Evolutionary conservation across 2,329 filamentous ascomycete species (phyloP).

Genomic region (Fusarium chaquense): DNA sequence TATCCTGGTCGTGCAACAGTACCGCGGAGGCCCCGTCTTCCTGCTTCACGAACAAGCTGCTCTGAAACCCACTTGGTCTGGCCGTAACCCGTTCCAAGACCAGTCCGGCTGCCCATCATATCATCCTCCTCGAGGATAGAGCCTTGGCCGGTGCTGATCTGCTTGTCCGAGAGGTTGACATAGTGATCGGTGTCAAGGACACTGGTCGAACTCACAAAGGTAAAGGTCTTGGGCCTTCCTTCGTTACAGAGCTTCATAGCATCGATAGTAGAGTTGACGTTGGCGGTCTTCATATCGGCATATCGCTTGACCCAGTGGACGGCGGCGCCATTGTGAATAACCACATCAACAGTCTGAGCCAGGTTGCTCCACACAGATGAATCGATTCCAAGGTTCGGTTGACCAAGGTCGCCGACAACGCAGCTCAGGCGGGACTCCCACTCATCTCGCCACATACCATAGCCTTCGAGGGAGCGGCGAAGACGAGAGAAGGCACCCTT

Average conservation of each 20-base stretch:
- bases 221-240: constrained; percentile 81
- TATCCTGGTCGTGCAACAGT: constrained; percentile 87
- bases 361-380: constrained; percentile 74
- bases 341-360: constrained; percentile 73
- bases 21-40: constrained; percentile 78
- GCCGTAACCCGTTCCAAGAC: constrained; percentile 88
- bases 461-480: constrained; percentile 75
- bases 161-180: constrained; percentile 73
- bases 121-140: constrained; percentile 69
- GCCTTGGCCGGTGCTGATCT: constrained; percentile 64
- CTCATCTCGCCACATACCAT: constrained; percentile 80
- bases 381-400: constrained; percentile 74
- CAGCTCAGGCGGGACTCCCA: constrained; percentile 75
- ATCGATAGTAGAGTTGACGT: constrained; percentile 85
- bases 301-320: constrained; percentile 89
- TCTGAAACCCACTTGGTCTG: constrained; percentile 89
- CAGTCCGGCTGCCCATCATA: constrained; percentile 78
- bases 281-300: constrained; percentile 75
- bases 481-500: constrained; percentile 73
- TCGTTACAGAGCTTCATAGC: constrained; percentile 79
- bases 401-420: constrained; percentile 77
- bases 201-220: constrained; percentile 82
- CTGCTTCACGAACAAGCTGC: constrained; percentile 80
- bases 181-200: constrained; percentile 87
- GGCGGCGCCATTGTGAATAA: constrained; percentile 85